Evolutionary conservation across 805 yeast genomes (phyloP).

Genomic region (Tetrapisispora arboricola): DNA sequence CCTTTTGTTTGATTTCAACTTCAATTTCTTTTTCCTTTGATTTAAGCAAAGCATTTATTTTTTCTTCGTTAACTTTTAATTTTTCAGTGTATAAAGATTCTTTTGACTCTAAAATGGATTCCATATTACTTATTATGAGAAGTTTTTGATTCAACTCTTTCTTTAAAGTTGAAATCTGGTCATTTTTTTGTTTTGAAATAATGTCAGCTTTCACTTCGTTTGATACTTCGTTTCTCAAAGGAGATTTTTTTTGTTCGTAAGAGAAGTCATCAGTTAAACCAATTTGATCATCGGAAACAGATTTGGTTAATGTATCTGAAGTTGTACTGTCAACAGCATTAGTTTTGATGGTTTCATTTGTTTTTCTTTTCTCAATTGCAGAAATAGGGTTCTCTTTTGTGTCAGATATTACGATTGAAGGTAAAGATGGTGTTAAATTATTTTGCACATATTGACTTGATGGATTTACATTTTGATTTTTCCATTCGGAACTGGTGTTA

Average conservation of each 20-base stretch:
- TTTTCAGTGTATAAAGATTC: neutral
- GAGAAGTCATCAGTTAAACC: too few relatives aligned
- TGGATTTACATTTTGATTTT: neutral
- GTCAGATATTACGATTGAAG: neutral
- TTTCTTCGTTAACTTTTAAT: neutral
- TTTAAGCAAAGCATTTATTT: neutral
- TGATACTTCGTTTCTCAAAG: neutral
- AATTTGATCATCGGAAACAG: neutral
- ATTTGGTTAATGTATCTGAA: neutral
- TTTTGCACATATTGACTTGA: neutral
- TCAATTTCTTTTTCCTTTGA: slow-evolving; percentile 1
- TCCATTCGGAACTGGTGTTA: too few relatives aligned
- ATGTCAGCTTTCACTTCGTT: neutral
- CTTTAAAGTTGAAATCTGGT: neutral
- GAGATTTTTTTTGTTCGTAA: neutral
- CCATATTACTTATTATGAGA: neutral
- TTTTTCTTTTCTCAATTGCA: neutral
- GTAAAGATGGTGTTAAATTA: neutral
- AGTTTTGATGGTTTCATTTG: neutral
- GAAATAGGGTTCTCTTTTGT: neutral
- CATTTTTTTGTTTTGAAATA: too few relatives aligned
- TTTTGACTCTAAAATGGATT: neutral
- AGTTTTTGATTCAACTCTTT: neutral
- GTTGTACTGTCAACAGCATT: neutral
- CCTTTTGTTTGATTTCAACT: slow-evolving; percentile 1